phyloP scores from a whole-genome alignment of 1,284 basidiomycete genomes.

The Exobasidium cylindrosporum region DNA sequence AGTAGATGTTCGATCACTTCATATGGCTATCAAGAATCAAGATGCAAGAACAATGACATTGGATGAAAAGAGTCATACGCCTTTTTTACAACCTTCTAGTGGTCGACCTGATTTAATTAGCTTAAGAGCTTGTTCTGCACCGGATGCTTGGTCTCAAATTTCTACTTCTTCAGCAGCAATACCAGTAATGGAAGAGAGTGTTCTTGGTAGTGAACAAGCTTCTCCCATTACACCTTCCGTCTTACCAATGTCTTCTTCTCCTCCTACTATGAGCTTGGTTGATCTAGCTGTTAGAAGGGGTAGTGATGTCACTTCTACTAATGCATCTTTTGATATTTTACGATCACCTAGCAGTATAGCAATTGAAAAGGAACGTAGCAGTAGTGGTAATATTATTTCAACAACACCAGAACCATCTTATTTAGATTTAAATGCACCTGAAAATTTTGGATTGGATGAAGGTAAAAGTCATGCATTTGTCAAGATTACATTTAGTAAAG shows the following conservation, averaged over 20 bases:
- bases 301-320: slow-evolving; percentile 11
- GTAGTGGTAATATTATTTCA: not conserved
- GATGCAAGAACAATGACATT: not conserved
- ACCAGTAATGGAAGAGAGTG: not conserved
- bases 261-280: not conserved
- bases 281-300: slow-evolving; percentile 2
- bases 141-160: slow-evolving; percentile 12
- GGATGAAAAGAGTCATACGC: not conserved
- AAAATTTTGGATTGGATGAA: slow-evolving; percentile 4
- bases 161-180: no score
- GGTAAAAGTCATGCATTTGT: slow-evolving; percentile 69
- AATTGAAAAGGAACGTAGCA: not conserved
- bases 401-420: slow-evolving; percentile 25
- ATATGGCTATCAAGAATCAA: slow-evolving; percentile 3
- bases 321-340: slow-evolving; percentile 6
- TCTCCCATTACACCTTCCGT: not conserved
- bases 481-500: slow-evolving; percentile 87
- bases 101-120: not conserved
- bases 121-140: slow-evolving; percentile 5
- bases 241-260: not conserved
- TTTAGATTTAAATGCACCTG: slow-evolving; percentile 25
- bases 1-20: slow-evolving; percentile 36
- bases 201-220: not conserved
- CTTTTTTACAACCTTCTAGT: no score
- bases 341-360: slow-evolving; percentile 16